Evolutionary conservation across 2,329 filamentous ascomycete species (phyloP).

Genomic region (Cytospora schulzeri): DNA sequence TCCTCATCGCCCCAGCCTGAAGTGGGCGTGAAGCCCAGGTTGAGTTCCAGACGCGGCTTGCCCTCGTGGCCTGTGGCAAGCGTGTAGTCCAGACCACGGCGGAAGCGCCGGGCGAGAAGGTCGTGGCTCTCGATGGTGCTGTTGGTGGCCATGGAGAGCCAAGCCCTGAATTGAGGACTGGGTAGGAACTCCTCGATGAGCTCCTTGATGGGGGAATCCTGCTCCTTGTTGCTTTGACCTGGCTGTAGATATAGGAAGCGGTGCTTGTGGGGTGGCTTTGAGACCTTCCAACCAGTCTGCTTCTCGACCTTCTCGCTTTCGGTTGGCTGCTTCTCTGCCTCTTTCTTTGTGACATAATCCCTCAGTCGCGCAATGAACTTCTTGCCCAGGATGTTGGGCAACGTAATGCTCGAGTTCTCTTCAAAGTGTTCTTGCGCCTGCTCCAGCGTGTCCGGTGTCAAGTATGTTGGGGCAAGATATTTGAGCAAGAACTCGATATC

Average conservation of each 20-base stretch:
- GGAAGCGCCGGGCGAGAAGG: constrained; percentile 82
- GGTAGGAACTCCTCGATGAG: constrained; percentile 82
- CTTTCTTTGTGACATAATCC: constrained; percentile 68
- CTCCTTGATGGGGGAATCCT: constrained; percentile 67
- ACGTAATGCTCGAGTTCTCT: constrained; percentile 80
- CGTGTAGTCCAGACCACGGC: constrained; percentile 86
- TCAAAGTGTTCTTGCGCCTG: constrained; percentile 78
- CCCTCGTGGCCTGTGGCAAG: constrained; percentile 83
- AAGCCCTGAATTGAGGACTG: constrained; percentile 83
- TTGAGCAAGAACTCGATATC: constrained; percentile 89
- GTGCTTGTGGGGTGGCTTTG: constrained; percentile 91
- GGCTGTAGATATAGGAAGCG: constrained; percentile 81
- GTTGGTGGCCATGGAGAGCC: constrained; percentile 82
- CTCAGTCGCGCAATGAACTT: constrained; percentile 76
- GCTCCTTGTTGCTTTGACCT: constrained; percentile 43
- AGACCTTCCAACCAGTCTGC: constrained; percentile 69
- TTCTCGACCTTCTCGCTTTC: constrained; percentile 60
- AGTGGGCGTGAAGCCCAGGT: constrained; percentile 82
- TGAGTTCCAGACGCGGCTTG: constrained; percentile 81
- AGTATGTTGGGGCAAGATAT: constrained; percentile 86
- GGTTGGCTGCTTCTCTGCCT: constrained; percentile 50
- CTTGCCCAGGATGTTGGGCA: constrained; percentile 75
- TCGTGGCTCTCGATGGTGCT: constrained; percentile 73
- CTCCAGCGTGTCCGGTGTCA: constrained; percentile 88
- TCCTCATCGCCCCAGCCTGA: constrained; percentile 82